These are phyloP conservation scores for Penicillium sp. DNA, from an alignment of 2,329 filamentous ascomycete species.

Conservation along the genomic window DNA sequence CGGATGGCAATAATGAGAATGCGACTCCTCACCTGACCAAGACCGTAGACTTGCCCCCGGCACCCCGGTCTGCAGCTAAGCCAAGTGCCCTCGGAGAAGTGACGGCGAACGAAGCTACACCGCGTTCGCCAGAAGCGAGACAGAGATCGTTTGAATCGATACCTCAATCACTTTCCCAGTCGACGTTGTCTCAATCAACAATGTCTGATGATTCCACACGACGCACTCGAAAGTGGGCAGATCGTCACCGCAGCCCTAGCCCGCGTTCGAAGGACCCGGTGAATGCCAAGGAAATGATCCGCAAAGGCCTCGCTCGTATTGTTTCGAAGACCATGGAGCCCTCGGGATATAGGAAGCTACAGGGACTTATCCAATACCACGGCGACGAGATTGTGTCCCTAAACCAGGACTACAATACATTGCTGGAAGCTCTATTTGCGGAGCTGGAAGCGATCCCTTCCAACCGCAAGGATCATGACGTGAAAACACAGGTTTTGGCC, in stretches of 20 bases:
- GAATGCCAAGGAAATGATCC: conserved; percentile 38
- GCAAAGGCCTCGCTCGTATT: conserved; percentile 37
- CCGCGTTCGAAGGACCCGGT: conserved; percentile 38
- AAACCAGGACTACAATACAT: conserved; percentile 35
- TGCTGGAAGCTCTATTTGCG: conserved; percentile 37
- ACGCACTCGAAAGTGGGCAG: conserved; percentile 33
- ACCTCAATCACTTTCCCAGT: conserved; percentile 8
- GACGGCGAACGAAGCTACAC: conserved; percentile 35
- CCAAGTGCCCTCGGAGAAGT: conserved; percentile 37
- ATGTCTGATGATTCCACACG: conserved; percentile 25
- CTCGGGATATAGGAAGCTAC: conserved; percentile 42
- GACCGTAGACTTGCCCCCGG: conserved; percentile 14
- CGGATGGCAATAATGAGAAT: conserved; percentile 25
- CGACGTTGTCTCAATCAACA: conserved; percentile 2
- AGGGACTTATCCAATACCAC: conserved; percentile 39
- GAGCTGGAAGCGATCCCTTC: conserved; percentile 34
- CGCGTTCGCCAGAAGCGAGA: conserved; percentile 15
- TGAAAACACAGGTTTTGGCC: conserved; percentile 43
- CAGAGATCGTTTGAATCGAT: conserved; percentile 11
- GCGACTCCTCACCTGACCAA: conserved; percentile 12
- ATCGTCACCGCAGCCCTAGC: conserved; percentile 35
- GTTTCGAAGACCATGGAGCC: conserved; percentile 37
- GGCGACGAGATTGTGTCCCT: conserved; percentile 33
- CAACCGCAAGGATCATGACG: conserved; percentile 31
- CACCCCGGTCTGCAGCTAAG: conserved; percentile 22